Evolutionary conservation across 352 stramenopile species (phyloP).

Genomic region (Phytophthora podocarpi): DNA sequence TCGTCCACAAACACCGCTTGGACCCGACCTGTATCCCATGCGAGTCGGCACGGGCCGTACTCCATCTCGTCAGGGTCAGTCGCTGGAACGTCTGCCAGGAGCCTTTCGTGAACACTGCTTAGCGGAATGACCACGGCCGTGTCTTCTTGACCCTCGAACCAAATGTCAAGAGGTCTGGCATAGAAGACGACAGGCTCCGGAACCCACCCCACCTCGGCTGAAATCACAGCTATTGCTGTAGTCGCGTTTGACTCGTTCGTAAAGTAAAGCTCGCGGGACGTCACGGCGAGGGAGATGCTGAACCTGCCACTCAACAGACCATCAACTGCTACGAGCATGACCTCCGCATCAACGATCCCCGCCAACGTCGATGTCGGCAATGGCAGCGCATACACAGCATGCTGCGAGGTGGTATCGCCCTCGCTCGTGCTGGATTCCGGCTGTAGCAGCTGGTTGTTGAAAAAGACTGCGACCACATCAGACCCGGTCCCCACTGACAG

Average conservation of each 20-base stretch:
- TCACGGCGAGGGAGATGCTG: constrained; percentile 16
- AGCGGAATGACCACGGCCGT: background rate
- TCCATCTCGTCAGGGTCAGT: background rate
- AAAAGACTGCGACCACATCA: constrained; percentile 13
- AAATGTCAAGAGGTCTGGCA: constrained; percentile 16
- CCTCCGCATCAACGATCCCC: constrained; percentile 14
- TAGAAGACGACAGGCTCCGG: constrained; percentile 14
- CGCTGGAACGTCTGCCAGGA: background rate
- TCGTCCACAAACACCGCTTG: constrained; percentile 22
- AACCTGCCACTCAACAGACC: background rate
- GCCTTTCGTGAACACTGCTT: constrained; percentile 3
- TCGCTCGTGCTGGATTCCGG: background rate
- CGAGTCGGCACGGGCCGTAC: constrained; percentile 11
- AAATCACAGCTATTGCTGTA: constrained; percentile 3
- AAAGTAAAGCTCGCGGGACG: constrained; percentile 25
- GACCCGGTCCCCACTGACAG: background rate
- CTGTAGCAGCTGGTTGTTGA: constrained; percentile 19
- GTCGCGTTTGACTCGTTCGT: constrained; percentile 9
- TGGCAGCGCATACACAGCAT: constrained; percentile 9
- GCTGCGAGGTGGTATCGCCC: background rate
- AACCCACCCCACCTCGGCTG: constrained; percentile 22
- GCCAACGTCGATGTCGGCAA: background rate
- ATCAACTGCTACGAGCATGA: constrained; percentile 20
- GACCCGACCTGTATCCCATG: background rate
- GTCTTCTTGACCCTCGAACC: constrained; percentile 18